These are phyloP conservation scores for Agaricales sp. DNA, from an alignment of 1,284 basidiomycete genomes.

Conservation along the genomic window DNA sequence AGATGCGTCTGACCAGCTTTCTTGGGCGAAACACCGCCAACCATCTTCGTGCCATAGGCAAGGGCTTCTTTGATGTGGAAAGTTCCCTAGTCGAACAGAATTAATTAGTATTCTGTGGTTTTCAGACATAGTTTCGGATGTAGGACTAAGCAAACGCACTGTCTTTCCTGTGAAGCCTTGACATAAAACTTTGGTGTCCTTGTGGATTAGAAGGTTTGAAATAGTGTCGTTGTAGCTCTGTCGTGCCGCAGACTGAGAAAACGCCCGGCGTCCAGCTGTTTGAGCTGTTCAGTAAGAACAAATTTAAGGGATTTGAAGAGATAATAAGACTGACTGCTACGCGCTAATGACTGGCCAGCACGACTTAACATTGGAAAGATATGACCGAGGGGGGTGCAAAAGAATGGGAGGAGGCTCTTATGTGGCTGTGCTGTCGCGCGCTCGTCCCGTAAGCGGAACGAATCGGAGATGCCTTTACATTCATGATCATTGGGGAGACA, in stretches of 20 bases:
- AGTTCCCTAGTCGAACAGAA: constrained; percentile 58
- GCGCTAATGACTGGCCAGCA: constrained; percentile 43
- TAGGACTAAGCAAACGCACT: constrained; percentile 31
- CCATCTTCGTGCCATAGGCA: constrained; percentile 93
- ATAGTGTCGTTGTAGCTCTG: constrained; percentile 84
- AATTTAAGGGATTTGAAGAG: neutral
- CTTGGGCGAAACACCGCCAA: constrained; percentile 96
- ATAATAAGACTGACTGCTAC: constrained; percentile 31
- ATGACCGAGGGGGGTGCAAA: constrained; percentile 12
- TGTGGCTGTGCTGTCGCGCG: no score
- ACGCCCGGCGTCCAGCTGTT: constrained; percentile 60
- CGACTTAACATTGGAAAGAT: constrained; percentile 41
- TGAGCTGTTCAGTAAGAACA: neutral
- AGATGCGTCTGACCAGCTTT: constrained; percentile 96
- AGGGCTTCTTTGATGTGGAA: constrained; percentile 96
- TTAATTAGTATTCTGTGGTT: constrained; percentile 4
- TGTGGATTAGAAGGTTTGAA: constrained; percentile 86
- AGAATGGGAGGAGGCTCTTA: constrained; percentile 9
- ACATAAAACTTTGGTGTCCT: constrained; percentile 90
- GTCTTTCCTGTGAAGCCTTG: constrained; percentile 98
- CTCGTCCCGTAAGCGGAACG: no score
- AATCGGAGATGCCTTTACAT: no score
- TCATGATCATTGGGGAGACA: no score
- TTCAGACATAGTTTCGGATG: neutral
- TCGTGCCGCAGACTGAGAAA: constrained; percentile 67